Base-by-base conservation (phyloP, 129 eudicot genomes). In the Flaveria robusta region DNA sequence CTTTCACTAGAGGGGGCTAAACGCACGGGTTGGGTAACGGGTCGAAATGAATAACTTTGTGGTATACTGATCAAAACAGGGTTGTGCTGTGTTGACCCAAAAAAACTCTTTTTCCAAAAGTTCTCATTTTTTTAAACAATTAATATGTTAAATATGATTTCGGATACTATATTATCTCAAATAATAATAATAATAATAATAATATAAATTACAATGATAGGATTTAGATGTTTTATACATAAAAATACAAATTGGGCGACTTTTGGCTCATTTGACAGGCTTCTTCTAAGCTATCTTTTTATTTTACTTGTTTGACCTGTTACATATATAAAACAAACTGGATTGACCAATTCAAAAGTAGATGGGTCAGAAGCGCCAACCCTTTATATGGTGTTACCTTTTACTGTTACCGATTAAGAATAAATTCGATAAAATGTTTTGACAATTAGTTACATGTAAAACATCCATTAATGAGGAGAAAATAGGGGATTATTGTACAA, bases 191-290 rank as follows among this genome's bases (percentile, higher is more conserved):
- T 43, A 43, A 18, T 24, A 37, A 3, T 54, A 50, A 52, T 18
- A 71, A 71, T 71, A 56, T 49, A 7, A 9, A 5, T 37, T 37
- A 31, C 11, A 18, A 51, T 71, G 41, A 18, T 22, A 29, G 20
- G 31, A 31, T 52, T 68, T 37, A 11, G 37, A 55, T 13, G 76
- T 37, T 71, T 45, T 71, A 71, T 29, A 4, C n/a, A 31, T 71
- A 49, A 51, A 50, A 64, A 68, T 15, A 11, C 64, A 65, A 5
- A 2, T 47, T 46, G n/a, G 9, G 18, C 2, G 31, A 54, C 76
- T 54, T 29, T 11, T 8, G 18, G 18, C 50, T 49, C 67, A 2
- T 19, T 20, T 22, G 29, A 55, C 50, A 42, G 29, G 10, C 55
- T 72, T 39, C 14, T 31, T 54, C 42, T 4, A 51, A n/a, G 27